phyloP scores from a whole-genome alignment of 2,329 filamentous ascomycete species.

The Cladosporium sp. region DNA sequence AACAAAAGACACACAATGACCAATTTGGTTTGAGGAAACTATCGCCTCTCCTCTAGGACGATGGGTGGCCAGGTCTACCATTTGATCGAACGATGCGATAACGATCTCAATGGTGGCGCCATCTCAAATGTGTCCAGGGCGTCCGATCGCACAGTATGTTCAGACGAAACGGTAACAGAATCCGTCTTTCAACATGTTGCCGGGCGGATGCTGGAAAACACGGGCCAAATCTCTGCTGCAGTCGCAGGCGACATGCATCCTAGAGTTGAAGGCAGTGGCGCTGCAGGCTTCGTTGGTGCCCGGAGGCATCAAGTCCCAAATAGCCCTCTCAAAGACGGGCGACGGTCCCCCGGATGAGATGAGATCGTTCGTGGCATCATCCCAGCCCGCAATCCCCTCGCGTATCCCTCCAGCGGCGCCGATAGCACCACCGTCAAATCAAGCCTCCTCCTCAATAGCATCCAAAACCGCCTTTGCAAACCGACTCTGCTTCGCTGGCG shows the following conservation, averaged over 20 bases:
- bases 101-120: background rate
- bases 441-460: background rate
- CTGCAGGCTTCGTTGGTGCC: background rate
- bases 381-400: background rate
- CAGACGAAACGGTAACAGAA: too few species aligned
- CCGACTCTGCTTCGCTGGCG: background rate
- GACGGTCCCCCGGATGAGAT: background rate
- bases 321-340: background rate
- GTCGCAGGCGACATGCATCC: background rate
- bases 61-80: background rate
- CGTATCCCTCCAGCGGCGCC: background rate
- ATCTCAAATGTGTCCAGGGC: background rate
- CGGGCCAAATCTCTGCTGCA: background rate
- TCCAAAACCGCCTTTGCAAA: background rate
- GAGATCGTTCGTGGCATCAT: background rate
- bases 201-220: background rate
- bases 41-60: background rate
- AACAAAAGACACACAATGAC: background rate
- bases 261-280: background rate
- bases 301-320: background rate
- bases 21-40: background rate
- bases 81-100: background rate
- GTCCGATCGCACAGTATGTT: background rate
- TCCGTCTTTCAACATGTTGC: too few species aligned
- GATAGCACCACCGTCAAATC: background rate